Conservation (phyloP, 257 asterid genomes). For the Solanum tarijense region DNA sequence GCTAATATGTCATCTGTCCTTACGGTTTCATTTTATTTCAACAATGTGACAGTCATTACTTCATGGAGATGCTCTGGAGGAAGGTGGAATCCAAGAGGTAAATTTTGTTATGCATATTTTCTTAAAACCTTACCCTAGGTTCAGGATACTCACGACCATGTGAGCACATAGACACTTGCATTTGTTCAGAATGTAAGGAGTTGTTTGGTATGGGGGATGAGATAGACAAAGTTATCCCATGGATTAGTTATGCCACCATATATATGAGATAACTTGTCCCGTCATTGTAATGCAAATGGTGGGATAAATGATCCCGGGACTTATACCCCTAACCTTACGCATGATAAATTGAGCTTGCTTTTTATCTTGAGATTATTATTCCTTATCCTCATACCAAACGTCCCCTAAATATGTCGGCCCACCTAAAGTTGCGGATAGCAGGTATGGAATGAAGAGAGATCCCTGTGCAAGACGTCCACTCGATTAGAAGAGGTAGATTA, state of each 20-base stretch:
- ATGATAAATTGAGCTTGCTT: not conserved
- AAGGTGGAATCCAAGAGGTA: conserved; percentile 90
- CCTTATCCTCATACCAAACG: not conserved
- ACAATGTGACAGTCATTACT: conserved; percentile 49
- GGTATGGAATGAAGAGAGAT: not conserved
- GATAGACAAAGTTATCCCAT: not conserved
- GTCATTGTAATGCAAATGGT: not conserved
- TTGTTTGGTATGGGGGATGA: not conserved
- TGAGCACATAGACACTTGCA: not conserved
- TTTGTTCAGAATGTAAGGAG: not conserved
- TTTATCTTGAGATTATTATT: not conserved
- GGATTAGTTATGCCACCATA: not conserved
- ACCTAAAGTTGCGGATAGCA: not conserved
- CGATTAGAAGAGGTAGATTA: not conserved
- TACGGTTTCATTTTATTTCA: not conserved
- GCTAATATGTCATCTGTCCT: not conserved
- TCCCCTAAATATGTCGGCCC: not conserved
- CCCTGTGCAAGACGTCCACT: not conserved
- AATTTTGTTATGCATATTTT: conserved; percentile 10
- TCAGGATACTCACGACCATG: not conserved
- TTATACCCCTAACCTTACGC: not conserved
- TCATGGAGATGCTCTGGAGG: conserved; percentile 79
- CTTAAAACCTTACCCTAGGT: not conserved
- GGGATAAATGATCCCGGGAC: not conserved
- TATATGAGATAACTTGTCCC: not conserved